Conservation (phyloP, 352 stramenopile genomes). For the Globisporangium viniferum region DNA sequence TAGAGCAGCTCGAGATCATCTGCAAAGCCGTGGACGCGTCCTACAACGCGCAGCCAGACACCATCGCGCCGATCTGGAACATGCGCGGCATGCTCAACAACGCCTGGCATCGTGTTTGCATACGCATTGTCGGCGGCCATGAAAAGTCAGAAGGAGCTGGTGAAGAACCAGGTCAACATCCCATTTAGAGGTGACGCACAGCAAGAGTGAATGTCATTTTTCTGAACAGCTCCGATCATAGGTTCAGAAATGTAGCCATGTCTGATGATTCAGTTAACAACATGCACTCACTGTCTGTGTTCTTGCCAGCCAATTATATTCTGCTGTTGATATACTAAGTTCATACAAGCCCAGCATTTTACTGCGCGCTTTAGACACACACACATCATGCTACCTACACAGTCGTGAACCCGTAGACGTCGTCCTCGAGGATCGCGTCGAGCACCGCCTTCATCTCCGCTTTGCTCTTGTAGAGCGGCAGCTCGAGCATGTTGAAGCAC, state of each 20-base stretch:
- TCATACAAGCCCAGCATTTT: neutral
- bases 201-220: neutral
- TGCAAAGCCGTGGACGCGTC: constrained; percentile 94
- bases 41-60: constrained; percentile 97
- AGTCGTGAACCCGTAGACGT: constrained; percentile 68
- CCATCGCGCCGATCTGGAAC: constrained; percentile 95
- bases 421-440: constrained; percentile 54
- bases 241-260: neutral
- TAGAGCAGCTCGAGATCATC: constrained; percentile 80
- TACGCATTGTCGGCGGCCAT: constrained; percentile 47
- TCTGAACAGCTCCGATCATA: neutral
- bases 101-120: constrained; percentile 89
- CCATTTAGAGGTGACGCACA: neutral
- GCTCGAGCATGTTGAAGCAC: constrained; percentile 90
- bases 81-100: constrained; percentile 97
- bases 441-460: constrained; percentile 71
- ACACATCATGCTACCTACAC: neutral
- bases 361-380: neutral
- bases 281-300: neutral
- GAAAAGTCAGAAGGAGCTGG: constrained; percentile 27
- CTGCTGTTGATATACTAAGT: too few relatives aligned
- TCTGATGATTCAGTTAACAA: neutral
- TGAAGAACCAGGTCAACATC: neutral
- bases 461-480: constrained; percentile 92
- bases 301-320: too few relatives aligned